Evolutionary conservation across 768 basidiomycete species (phyloP), one percentile per base, ranked within the genome.

Genomic region (Pseudohyphozyma bogoriensis): DNA sequence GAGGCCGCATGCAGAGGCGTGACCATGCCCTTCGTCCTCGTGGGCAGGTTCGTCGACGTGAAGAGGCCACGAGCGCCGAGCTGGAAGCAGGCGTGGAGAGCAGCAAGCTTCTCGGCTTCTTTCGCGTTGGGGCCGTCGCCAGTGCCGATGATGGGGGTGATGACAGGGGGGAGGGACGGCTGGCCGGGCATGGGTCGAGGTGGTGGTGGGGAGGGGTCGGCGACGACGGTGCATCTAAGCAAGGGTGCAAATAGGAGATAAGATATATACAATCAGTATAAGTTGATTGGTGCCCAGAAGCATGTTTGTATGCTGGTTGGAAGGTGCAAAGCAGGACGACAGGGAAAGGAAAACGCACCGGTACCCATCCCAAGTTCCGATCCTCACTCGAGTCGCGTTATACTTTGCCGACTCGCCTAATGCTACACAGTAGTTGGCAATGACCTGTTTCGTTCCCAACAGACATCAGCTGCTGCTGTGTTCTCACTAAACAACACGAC

Each of bases 41-140:
- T 59, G 26, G 65, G 65, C 35, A 66, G 53, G 56, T 66, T 66
- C 31, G 61, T 60, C 58, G 59, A 31, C 79, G 86, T 60, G 72
- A 91, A 89, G 50, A 87, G 69, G 31, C 82, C 83, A 26, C 77
- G 70, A 22, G 74, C 73, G 44, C 84, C 79, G 24, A 92, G 71
- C 68, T 91, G 87, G 70, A 85, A 81, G 36, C 86, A 73, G 10
- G 83, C 85, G 46, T 83, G 83, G 29, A 89, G 74, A 2, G 85
- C 84, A 9, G 88, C 87, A n/a, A 90, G 76, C 71, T 79, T 79
- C 66, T 85, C 81, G 0, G 89, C 83, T 26, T 83, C 79, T 66
- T 83, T 84, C 72, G 78, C 83, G 18, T 74, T 76, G 1, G 71
- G 15, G 49, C 77, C 74, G 72, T 88, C 85, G 10, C 86, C 88